phyloP scores from a whole-genome alignment of 1,284 basidiomycete genomes.

The Mycosarcoma maydis region DNA sequence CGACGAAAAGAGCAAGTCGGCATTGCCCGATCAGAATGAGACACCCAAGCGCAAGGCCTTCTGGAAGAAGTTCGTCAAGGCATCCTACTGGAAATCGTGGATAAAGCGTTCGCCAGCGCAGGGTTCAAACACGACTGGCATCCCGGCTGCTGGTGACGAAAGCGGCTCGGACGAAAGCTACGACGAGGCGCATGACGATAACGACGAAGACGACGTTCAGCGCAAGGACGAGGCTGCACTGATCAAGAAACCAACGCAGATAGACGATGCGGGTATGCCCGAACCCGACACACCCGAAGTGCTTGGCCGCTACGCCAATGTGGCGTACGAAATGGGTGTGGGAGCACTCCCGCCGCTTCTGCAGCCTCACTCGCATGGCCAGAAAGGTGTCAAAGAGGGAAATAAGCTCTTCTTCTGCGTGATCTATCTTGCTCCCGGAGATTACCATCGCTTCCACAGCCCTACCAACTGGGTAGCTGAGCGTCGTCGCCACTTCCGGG shows the following conservation, averaged over 20 bases:
- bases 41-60: slow-evolving; percentile 19
- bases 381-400: slow-evolving; percentile 68
- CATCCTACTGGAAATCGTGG: slow-evolving; percentile 41
- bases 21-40: slow-evolving; percentile 28
- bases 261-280: slow-evolving; percentile 65
- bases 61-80: slow-evolving; percentile 36
- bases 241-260: slow-evolving; percentile 35
- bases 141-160: slow-evolving; percentile 10
- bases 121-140: slow-evolving; percentile 17
- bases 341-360: slow-evolving; percentile 60
- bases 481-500: slow-evolving; percentile 91
- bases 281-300: slow-evolving; percentile 64
- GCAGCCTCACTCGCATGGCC: slow-evolving; percentile 52
- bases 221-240: slow-evolving; percentile 66
- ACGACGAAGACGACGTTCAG: slow-evolving; percentile 29
- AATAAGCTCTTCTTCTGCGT: slow-evolving; percentile 91
- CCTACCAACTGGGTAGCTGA: slow-evolving; percentile 97
- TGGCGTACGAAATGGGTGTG: slow-evolving; percentile 64
- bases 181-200: slow-evolving; percentile 28
- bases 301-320: slow-evolving; percentile 63
- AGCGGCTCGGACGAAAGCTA: slow-evolving; percentile 6
- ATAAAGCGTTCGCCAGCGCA: slow-evolving; percentile 9
- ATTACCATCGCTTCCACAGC: slow-evolving; percentile 97
- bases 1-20: slow-evolving; percentile 44
- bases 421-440: slow-evolving; percentile 96